Percentiles rank a stretch among this genome's conserved stretches.
Evolutionary conservation across 108 stramenopile genomes (phyloP).

Genomic region (Poteriospumella lacustris): DNA sequence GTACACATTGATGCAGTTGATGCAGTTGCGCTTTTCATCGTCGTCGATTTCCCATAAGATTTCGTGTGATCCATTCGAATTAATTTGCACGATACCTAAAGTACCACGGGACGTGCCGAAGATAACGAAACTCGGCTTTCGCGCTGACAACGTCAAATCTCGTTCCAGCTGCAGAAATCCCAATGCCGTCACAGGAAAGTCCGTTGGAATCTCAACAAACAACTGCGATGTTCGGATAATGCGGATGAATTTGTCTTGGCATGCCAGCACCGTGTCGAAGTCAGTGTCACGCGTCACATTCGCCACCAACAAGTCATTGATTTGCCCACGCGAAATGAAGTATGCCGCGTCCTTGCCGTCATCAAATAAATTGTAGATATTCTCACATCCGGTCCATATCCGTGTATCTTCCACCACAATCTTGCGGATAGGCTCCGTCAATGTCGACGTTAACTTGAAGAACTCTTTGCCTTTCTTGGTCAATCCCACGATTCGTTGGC

Average conservation of each 20-base stretch:
- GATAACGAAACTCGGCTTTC: background rate
- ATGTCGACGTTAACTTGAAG: conserved; percentile 43
- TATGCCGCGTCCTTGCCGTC: conserved; percentile 42
- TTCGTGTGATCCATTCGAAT: background rate
- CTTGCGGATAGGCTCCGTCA: conserved; percentile 46
- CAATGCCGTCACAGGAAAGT: conserved; percentile 35
- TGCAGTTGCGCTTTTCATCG: background rate
- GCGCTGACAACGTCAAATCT: conserved; percentile 21
- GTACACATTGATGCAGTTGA: conserved; percentile 21
- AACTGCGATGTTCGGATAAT: conserved; percentile 30
- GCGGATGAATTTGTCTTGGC: conserved; percentile 41
- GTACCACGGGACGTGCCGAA: conserved; percentile 35
- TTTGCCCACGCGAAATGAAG: conserved; percentile 42
- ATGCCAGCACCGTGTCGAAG: conserved; percentile 33
- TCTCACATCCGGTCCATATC: conserved; percentile 44
- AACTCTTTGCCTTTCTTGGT: conserved; percentile 50
- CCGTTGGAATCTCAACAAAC: conserved; percentile 26
- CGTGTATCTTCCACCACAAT: conserved; percentile 41
- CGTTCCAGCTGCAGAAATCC: conserved; percentile 24
- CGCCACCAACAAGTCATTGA: conserved; percentile 37
- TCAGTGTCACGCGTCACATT: background rate
- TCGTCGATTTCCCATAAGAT: conserved; percentile 33
- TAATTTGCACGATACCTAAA: conserved; percentile 18
- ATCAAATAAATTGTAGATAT: conserved; percentile 49
- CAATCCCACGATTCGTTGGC: conserved; percentile 38